Percentiles rank a stretch among this genome's conserved stretches.
phyloP scores from a whole-genome alignment of 495 filamentous ascomycete genomes.

The Podospora appendiculata region DNA sequence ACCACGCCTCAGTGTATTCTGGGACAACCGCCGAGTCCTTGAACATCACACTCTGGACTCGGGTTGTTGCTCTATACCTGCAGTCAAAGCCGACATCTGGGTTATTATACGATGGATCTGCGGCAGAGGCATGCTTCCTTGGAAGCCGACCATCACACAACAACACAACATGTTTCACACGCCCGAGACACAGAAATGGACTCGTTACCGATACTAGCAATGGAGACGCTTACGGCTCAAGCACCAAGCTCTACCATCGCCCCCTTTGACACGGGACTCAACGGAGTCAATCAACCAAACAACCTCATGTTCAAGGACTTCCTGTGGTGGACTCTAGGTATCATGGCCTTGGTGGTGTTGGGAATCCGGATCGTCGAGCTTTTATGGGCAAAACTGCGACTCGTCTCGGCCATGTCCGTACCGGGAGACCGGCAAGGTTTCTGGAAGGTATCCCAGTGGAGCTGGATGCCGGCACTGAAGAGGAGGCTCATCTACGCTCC shows the following conservation, averaged over 20 bases:
- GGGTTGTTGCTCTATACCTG: too few relatives aligned
- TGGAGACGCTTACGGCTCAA: background rate
- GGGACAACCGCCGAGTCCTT: too few relatives aligned
- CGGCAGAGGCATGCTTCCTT: slow-evolving; percentile 14
- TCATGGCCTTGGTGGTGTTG: slow-evolving; percentile 37
- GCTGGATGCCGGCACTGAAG: slow-evolving; percentile 57
- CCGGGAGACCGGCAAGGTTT: slow-evolving; percentile 36
- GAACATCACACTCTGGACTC: too few relatives aligned
- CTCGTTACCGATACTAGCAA: background rate
- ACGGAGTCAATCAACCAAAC: slow-evolving; percentile 42
- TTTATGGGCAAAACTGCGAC: slow-evolving; percentile 35
- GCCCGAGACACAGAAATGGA: slow-evolving; percentile 3
- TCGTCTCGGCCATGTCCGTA: slow-evolving; percentile 40
- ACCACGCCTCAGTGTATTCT: too few relatives aligned
- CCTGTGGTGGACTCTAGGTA: slow-evolving; percentile 44
- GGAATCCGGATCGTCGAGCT: slow-evolving; percentile 36
- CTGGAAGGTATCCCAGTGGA: slow-evolving; percentile 39
- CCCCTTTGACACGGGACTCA: slow-evolving; percentile 39
- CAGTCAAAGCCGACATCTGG: background rate
- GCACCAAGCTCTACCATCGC: slow-evolving; percentile 32
- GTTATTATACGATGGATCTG: slow-evolving; percentile 10
- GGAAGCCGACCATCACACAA: background rate
- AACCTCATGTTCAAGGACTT: slow-evolving; percentile 40
- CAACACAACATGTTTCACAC: slow-evolving; percentile 5
- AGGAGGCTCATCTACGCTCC: slow-evolving; percentile 78